Base-by-base conservation (phyloP, 345 rosid species). In the Syzygium jambos region DNA sequence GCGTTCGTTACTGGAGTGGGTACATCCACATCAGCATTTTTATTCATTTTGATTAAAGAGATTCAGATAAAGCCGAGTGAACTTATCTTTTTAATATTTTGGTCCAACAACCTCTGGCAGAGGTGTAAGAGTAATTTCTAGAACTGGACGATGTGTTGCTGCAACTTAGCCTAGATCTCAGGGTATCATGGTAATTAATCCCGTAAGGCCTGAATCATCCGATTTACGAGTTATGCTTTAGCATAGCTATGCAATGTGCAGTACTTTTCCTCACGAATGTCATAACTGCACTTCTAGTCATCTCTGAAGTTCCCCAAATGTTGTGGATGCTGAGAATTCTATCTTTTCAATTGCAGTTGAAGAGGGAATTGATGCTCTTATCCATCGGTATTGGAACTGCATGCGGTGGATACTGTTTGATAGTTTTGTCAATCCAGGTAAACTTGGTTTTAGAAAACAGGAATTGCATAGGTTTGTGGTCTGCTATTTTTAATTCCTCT, bases 361-460 rank as follows among this genome's bases (percentile, higher is more conserved):
- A 97, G 89, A 93, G 95, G 88, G 99, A 97, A 78, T 90, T 97
- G 88, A 91, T 91, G 92, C 89, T 95, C 84, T 87, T 97, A 89
- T 97, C 99, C 11, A 90, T 95, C 90, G 92, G 94, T 52, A 95
- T 97, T 85, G 99, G 98, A 91, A 88, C 93, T 25, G 96, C 94
- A 6, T 95, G 99, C 87, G 91, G 94, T 23, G 98, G 96, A 25
- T 97, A 95, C 86, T 95, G 99, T 92, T 92, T 95, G 90, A 52
- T 94, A 88, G 92, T 91, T 78, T 88, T 97, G 51, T 95, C 98
- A 53, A 49, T 92, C 55, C 96, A 97, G 97, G 99, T 96, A 92
- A 90, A 87, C 22, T 51, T 85, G 89, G 86, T 59, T 73, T 46
- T 43, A 86, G 29, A 54, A 85, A 89, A 53, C 10, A n/a, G 11